phyloP scores from a whole-genome alignment of 306 rosid species.

The Quercus gilva region DNA sequence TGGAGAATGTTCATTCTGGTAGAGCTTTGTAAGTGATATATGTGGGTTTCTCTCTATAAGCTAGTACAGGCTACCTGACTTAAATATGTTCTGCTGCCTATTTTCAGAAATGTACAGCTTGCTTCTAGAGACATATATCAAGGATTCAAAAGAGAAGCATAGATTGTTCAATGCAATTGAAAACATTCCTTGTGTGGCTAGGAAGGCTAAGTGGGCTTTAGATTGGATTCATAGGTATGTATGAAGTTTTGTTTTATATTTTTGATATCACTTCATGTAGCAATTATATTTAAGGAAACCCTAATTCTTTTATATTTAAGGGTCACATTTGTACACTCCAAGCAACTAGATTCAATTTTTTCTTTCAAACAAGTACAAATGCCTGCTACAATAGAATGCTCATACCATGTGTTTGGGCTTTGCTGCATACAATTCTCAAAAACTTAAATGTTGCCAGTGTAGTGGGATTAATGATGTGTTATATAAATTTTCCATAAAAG shows the following conservation, averaged over 20 bases:
- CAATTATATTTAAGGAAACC: not conserved
- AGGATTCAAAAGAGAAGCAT: constrained; percentile 82
- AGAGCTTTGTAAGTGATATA: constrained; percentile 21
- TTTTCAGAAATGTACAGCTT: constrained; percentile 89
- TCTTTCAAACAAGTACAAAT: not conserved
- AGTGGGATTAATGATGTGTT: not conserved
- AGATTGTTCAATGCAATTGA: constrained; percentile 80
- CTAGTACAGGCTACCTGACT: constrained; percentile 21
- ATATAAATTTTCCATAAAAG: not conserved
- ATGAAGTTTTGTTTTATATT: not conserved
- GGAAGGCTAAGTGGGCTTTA: constrained; percentile 88
- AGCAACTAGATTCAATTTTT: not conserved
- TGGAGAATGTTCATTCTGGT: constrained; percentile 96
- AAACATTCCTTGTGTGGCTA: constrained; percentile 75
- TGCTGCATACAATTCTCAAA: not conserved
- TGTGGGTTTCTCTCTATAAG: constrained; percentile 16
- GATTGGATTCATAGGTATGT: constrained; percentile 76
- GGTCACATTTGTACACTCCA: not conserved
- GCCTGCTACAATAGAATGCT: not conserved
- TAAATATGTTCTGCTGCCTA: constrained; percentile 20
- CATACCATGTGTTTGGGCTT: not conserved
- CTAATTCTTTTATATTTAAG: not conserved
- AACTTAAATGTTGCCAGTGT: not conserved
- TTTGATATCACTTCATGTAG: not conserved
- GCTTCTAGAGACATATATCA: constrained; percentile 84